A percentile compares a stretch with the other conserved stretches of the same genome.
Evolutionary conservation across 2,329 filamentous ascomycete genomes (phyloP).

Genomic region (Trichoderma guizhouense): DNA sequence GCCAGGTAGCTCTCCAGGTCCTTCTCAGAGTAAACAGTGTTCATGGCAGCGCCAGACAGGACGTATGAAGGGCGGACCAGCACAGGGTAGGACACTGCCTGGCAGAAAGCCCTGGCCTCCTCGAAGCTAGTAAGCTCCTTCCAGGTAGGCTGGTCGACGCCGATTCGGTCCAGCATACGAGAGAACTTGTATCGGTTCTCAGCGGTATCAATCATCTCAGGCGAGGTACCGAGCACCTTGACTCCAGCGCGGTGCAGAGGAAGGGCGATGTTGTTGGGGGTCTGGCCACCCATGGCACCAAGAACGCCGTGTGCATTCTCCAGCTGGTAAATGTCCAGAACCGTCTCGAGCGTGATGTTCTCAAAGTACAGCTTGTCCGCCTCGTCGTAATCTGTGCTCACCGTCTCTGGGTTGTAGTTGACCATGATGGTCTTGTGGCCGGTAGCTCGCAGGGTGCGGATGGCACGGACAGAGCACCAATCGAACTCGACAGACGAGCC

Average conservation of each 20-base stretch:
- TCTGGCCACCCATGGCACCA: slow-evolving; percentile 95
- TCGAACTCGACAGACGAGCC: slow-evolving; percentile 98
- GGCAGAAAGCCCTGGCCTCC: slow-evolving; percentile 83
- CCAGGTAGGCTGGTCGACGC: slow-evolving; percentile 95
- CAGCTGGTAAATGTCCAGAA: slow-evolving; percentile 89
- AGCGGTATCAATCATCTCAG: slow-evolving; percentile 97
- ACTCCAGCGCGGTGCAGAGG: slow-evolving; percentile 84
- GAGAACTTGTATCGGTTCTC: slow-evolving; percentile 99
- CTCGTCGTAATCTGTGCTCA: slow-evolving; percentile 89
- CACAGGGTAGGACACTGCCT: slow-evolving; percentile 86
- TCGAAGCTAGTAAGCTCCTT: slow-evolving; percentile 95
- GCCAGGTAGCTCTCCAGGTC: slow-evolving; percentile 85
- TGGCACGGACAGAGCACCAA: slow-evolving; percentile 95
- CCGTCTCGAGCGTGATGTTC: slow-evolving; percentile 84
- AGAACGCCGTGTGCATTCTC: slow-evolving; percentile 82
- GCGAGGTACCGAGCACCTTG: slow-evolving; percentile 90
- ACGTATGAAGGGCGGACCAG: slow-evolving; percentile 96
- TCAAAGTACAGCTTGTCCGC: slow-evolving; percentile 95
- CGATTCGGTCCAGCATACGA: slow-evolving; percentile 92
- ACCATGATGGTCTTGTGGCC: slow-evolving; percentile 96
- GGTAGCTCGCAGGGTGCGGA: slow-evolving; percentile 79
- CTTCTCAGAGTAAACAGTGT: slow-evolving; percentile 95
- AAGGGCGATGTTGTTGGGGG: slow-evolving; percentile 94
- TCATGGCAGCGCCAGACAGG: slow-evolving; percentile 96
- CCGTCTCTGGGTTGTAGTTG: slow-evolving; percentile 89